These are phyloP conservation scores for Alopecurus myosuroides DNA, from an alignment of 176 grass and related monocot genomes.

Conservation along the genomic window DNA sequence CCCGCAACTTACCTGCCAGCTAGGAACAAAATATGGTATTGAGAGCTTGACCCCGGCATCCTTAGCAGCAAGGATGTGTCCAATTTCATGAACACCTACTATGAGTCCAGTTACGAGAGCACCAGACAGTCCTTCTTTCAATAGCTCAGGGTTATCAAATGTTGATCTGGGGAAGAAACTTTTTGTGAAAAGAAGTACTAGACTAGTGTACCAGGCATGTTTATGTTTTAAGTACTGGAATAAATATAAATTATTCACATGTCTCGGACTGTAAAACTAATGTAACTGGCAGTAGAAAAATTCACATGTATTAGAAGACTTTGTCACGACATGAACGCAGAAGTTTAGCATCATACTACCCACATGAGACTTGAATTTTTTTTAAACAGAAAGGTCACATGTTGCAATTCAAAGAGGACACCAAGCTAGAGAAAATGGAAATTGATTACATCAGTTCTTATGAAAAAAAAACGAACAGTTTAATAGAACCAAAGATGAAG, in stretches of 20 bases:
- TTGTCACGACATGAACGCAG: neutral
- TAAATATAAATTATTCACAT: neutral
- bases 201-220: neutral
- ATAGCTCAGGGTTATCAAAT: slow-evolving; percentile 85
- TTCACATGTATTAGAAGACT: neutral
- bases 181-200: slow-evolving; percentile 18
- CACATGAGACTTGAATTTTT: neutral
- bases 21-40: slow-evolving; percentile 96
- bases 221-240: neutral
- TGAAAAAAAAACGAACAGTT: neutral
- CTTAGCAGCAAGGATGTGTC: slow-evolving; percentile 75
- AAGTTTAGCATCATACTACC: neutral
- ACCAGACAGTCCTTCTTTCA: slow-evolving; percentile 84
- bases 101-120: slow-evolving; percentile 71
- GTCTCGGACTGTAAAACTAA: neutral
- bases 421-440: neutral
- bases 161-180: slow-evolving; percentile 61
- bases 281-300: neutral
- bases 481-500: neutral
- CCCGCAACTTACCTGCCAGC: slow-evolving; percentile 84
- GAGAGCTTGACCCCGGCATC: slow-evolving; percentile 87
- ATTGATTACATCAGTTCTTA: neutral
- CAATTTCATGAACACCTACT: slow-evolving; percentile 87
- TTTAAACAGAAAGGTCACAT: neutral
- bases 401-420: neutral